Conservation (phyloP, 2,329 filamentous ascomycete genomes). For the Colletotrichum siamense region DNA sequence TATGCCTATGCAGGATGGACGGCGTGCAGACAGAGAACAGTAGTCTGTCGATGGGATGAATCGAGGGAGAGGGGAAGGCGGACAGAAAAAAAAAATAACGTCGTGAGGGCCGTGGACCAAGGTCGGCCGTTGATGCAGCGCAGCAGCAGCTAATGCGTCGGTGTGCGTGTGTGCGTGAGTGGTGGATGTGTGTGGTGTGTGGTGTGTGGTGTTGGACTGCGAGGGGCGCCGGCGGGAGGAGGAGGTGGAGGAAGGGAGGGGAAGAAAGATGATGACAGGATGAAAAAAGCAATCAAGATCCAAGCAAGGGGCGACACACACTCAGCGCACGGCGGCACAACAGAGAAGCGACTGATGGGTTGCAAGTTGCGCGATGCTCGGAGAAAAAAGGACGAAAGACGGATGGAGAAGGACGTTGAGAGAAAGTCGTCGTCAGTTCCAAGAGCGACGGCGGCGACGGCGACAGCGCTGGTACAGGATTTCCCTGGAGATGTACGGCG, state of each 20-base stretch:
- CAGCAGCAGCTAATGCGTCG: neutral
- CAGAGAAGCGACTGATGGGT: neutral
- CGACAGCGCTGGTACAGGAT: neutral
- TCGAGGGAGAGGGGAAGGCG: neutral
- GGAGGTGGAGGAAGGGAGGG: neutral
- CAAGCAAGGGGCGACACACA: neutral
- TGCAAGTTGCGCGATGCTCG: neutral
- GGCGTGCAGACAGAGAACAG: neutral
- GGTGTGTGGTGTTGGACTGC: neutral
- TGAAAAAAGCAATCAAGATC: neutral
- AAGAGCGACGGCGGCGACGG: neutral
- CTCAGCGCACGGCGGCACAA: neutral
- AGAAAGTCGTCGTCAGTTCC: conserved; percentile 4
- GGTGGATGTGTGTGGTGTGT: neutral
- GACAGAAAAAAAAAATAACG: neutral
- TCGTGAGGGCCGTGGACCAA: neutral
- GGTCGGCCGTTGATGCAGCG: neutral
- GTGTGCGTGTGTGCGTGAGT: neutral
- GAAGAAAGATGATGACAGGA: neutral
- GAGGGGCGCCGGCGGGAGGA: neutral
- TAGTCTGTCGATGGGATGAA: conserved; percentile 4
- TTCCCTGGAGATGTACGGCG: neutral
- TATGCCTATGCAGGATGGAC: neutral
- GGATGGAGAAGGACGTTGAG: neutral
- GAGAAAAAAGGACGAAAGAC: neutral